These are phyloP conservation scores for Neurospora sp. DNA, from an alignment of 495 filamentous ascomycete species.

Conservation along the genomic window DNA sequence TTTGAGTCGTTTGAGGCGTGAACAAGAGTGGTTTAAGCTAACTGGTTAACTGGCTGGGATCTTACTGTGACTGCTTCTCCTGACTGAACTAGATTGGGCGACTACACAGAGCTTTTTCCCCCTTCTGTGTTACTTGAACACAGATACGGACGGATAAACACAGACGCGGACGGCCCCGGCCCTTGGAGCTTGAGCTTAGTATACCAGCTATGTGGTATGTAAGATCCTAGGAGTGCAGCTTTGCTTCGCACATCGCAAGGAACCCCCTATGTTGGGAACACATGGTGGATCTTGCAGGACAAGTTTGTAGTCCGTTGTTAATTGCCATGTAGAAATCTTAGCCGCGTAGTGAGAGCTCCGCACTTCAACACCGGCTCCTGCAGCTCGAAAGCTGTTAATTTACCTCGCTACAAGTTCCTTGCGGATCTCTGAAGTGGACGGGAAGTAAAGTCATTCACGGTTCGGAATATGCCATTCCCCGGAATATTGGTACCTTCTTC, in stretches of 20 bases:
- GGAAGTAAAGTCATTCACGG: not conserved
- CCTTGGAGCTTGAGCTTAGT: not conserved
- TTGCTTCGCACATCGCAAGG: not conserved
- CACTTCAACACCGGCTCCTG: not conserved
- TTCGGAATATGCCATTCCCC: not conserved
- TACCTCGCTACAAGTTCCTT: no score
- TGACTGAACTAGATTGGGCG: not conserved
- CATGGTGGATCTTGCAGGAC: no score
- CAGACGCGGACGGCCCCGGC: not conserved
- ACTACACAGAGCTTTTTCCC: not conserved
- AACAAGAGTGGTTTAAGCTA: not conserved
- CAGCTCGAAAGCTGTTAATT: no score
- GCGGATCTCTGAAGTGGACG: not conserved
- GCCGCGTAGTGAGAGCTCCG: no score
- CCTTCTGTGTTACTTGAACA: not conserved
- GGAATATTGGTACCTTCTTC: not conserved
- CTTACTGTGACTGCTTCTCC: not conserved
- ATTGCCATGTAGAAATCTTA: no score
- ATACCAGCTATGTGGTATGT: not conserved
- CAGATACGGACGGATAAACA: not conserved
- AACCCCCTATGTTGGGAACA: not conserved
- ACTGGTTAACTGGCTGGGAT: not conserved
- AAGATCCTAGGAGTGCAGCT: not conserved
- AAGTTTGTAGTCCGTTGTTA: no score
- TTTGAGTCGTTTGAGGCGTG: not conserved